A percentile compares a stretch with the other conserved stretches of the same genome.
phyloP scores from a whole-genome alignment of 768 basidiomycete genomes.

The Psilocybe sp. region DNA sequence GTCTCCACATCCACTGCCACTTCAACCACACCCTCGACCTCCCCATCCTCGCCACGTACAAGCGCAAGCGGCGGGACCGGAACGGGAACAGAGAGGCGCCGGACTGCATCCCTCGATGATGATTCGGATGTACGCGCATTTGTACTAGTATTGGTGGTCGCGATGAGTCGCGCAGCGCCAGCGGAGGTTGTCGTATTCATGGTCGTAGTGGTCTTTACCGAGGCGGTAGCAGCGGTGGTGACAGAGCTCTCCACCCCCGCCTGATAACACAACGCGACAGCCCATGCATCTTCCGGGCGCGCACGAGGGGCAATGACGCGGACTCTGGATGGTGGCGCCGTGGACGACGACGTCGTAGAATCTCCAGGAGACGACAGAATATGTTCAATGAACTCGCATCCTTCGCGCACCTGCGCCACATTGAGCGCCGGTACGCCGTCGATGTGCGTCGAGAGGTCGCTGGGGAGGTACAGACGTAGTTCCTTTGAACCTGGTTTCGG shows the following conservation, averaged over 20 bases:
- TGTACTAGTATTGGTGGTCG: background rate
- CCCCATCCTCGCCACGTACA: no score
- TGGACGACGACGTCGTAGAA: background rate
- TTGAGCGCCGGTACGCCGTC: slow-evolving; percentile 5
- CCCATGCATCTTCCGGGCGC: slow-evolving; percentile 10
- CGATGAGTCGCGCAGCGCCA: slow-evolving; percentile 4
- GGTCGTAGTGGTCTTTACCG: background rate
- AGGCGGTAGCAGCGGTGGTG: no score
- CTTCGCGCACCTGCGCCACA: slow-evolving; percentile 1
- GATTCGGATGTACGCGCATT: no score
- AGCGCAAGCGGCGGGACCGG: background rate
- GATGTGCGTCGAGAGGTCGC: background rate
- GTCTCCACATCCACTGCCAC: no score
- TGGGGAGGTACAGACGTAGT: slow-evolving; percentile 3
- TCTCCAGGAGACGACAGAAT: background rate
- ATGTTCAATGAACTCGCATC: slow-evolving; percentile 3
- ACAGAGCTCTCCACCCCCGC: background rate
- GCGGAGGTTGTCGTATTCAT: background rate
- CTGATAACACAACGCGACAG: slow-evolving; percentile 5
- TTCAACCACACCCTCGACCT: no score
- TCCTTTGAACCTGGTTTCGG: background rate
- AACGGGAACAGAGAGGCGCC: background rate
- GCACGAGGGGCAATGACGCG: slow-evolving; percentile 6
- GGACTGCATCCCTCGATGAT: background rate
- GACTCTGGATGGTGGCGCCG: background rate